Percentiles rank a stretch among this genome's conserved stretches.
These are phyloP conservation scores for Tuber magnatum DNA, from an alignment of 495 filamentous ascomycete genomes.

Conservation along the genomic window DNA sequence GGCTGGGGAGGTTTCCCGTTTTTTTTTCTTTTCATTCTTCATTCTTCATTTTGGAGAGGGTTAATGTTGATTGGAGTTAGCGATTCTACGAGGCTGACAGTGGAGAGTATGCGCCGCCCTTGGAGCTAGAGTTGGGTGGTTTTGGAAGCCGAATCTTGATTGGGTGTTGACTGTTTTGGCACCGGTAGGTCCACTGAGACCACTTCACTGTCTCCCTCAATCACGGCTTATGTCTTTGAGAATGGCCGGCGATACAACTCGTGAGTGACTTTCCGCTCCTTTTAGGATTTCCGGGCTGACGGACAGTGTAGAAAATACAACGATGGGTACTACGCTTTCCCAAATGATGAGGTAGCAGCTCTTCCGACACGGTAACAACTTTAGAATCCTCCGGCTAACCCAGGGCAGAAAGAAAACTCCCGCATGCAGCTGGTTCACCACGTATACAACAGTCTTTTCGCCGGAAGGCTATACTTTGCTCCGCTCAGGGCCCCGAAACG, in stretches of 20 bases:
- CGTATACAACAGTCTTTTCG: conserved; percentile 42
- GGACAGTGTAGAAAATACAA: neutral
- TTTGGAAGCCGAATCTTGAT: neutral
- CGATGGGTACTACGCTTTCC: conserved; percentile 13
- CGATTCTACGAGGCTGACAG: neutral
- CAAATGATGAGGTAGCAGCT: conserved; percentile 12
- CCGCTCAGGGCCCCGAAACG: conserved; percentile 41
- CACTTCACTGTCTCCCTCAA: conserved; percentile 15
- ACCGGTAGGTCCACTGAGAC: conserved; percentile 11
- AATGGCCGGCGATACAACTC: conserved; percentile 27
- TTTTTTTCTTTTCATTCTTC: neutral
- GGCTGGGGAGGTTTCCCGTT: no score
- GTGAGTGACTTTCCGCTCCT: conserved; percentile 26
- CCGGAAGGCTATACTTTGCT: conserved; percentile 41
- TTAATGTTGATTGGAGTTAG: neutral
- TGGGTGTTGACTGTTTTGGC: neutral
- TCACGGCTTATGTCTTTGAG: conserved; percentile 14
- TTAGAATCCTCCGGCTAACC: neutral
- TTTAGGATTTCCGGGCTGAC: neutral
- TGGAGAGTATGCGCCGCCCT: neutral
- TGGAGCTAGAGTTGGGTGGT: neutral
- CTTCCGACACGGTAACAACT: neutral
- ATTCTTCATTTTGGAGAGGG: neutral
- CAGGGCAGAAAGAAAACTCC: conserved; percentile 1
- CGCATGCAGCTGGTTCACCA: conserved; percentile 49